Percentiles rank a stretch among this genome's conserved stretches.
Evolutionary conservation across 2,329 filamentous ascomycete genomes (phyloP).

Genomic region (Aspergillus melleus): DNA sequence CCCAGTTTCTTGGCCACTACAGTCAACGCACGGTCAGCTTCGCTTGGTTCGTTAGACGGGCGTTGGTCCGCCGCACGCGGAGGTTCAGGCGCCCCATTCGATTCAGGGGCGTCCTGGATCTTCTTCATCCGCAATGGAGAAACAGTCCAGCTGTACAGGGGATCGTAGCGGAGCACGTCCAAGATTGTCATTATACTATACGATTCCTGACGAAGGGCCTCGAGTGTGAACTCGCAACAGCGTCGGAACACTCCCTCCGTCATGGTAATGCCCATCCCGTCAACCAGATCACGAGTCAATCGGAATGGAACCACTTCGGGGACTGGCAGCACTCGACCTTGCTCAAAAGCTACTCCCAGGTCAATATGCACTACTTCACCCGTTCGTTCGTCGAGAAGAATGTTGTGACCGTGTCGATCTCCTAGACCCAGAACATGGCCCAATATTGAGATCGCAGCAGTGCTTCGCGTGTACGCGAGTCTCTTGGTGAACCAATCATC

Average conservation of each 20-base stretch:
- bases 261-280: constrained; percentile 93
- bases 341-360: constrained; percentile 94
- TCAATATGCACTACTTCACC: constrained; percentile 98
- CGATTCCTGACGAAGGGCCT: constrained; percentile 89
- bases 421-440: constrained; percentile 91
- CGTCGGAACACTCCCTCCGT: constrained; percentile 95
- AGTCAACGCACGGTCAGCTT: constrained; percentile 87
- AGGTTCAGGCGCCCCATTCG: constrained; percentile 37
- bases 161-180: constrained; percentile 97
- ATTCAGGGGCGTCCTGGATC: constrained; percentile 61
- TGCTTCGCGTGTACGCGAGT: constrained; percentile 88
- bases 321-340: constrained; percentile 89
- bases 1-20: constrained; percentile 95
- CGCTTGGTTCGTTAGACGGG: constrained; percentile 62
- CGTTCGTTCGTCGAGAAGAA: constrained; percentile 82
- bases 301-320: constrained; percentile 96
- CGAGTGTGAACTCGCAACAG: constrained; percentile 97
- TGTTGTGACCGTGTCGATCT: constrained; percentile 95
- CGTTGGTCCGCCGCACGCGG: constrained; percentile 33
- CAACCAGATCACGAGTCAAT: constrained; percentile 88
- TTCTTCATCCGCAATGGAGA: constrained; percentile 66
- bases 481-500: constrained; percentile 94
- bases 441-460: constrained; percentile 91
- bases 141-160: constrained; percentile 92
- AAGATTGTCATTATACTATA: constrained; percentile 99